Evolutionary conservation across 768 basidiomycete genomes (phyloP), one percentile per base, ranked within the genome.

Genomic region (Cystoderma amianthinum): DNA sequence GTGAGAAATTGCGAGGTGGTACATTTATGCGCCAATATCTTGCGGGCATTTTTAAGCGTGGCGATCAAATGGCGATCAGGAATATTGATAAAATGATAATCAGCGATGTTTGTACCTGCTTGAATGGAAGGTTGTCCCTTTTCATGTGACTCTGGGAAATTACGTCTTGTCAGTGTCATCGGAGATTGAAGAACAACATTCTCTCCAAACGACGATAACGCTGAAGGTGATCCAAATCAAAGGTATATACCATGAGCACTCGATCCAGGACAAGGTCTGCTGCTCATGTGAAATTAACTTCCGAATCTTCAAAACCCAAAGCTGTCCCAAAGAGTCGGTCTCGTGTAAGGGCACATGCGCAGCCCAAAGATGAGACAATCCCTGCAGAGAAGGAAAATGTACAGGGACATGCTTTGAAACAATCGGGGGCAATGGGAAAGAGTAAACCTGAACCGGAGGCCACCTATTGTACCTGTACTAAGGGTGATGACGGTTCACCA

Each of bases 401-500:
- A 34, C 48, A 44, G 46, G 48, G 49, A 13, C 37, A 51, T 36
- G 48, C 39, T 23, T 40, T 43, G 28, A 54, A 57, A 44, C 44
- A 43, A 28, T 10, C 38, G 5, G 51, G 48, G 45, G 28, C 33
- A 11, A 56, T 46, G 38, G 42, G 15, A 3, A 49, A 25, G 41
- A 25, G 24, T 35, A 36, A 51, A 35, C 38, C 43, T 19, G 28
- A 36, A 17, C 40, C 53, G 23, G 60, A 59, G 37, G 45, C 58
- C 11, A 52, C 63, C 5, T 68, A 74, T 49, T 91, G 88, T 63
- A 60, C 72, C 1, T 92, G 89, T 58, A 67, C 71, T 17, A 72
- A 72, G 37, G 74, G 72, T 28, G 82, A 90, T 57, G 82, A 88
- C 63, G 87, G 84, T 22, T 72, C 82, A 4, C 86, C 87, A 10